Evolutionary conservation across 2,329 filamentous ascomycete genomes (phyloP), one percentile per base, ranked within the genome.

Genomic region (Onygenales sp.): DNA sequence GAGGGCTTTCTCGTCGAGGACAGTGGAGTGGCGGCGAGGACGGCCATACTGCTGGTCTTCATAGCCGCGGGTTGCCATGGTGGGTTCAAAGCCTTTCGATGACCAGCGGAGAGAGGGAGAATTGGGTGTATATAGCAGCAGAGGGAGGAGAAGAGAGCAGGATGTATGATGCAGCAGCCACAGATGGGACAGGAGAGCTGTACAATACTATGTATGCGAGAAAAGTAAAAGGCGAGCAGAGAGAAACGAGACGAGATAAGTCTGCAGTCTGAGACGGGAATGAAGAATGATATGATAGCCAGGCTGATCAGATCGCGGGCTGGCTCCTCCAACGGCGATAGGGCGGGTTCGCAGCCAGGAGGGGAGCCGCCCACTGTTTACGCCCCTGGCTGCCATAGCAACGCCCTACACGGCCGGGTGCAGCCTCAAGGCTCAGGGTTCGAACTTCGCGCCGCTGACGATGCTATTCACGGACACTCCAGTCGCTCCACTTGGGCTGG

Each of bases 1-100:
- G 55, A 67, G 67, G 37, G 64, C 63, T 52, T 62, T 58, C 59
- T 64, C 53, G 58, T 64, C 65, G 64, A 71, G 57, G 61, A 70
- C 57, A 47, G 77, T 74, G 61, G 78, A 78, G 66, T 80, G 81
- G 63, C 80, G 79, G 61, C 77, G 77, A 57, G 81, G 73, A 62
- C 79, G 77, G 67, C 80, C 78, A 74, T 79, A 47, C 31, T 47
- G 54, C 46, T 51, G 52, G 33, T 58, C 56, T 40, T 58, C 56
- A 36, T 54, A 56, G 11, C 42, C 43, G 42, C 54, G 57, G 46
- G 51, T 51, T 40, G 56, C 56, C 57, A 59, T 59, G 46, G 17
- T 49, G 46, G 45, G 46, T 49, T 49, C 46, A 49, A 39, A 40
- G 34, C 46, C 46, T 49, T 49, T 31, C 9, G 45, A 47, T 17